phyloP scores from a whole-genome alignment of 345 rosid genomes.

The Eucalyptus tenuipes region DNA sequence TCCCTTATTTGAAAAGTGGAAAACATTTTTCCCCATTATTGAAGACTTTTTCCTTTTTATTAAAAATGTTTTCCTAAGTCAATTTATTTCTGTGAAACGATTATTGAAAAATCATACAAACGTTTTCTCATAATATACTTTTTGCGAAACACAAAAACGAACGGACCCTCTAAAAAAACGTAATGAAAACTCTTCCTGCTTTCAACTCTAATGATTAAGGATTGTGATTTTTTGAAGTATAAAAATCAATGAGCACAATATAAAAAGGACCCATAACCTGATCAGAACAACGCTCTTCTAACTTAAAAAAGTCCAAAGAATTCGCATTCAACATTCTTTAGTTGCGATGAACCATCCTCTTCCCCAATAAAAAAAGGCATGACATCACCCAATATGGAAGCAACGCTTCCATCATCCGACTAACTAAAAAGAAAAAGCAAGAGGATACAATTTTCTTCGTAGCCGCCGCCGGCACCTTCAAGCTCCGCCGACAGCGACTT shows the following conservation, averaged over 20 bases:
- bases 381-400: not conserved
- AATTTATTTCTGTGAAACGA: too few relatives aligned
- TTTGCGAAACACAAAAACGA: rapidly evolving
- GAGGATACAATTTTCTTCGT: not conserved
- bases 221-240: not conserved
- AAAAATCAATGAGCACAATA: not conserved
- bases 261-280: not conserved
- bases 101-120: too few relatives aligned
- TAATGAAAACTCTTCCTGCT: not conserved
- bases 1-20: too few relatives aligned
- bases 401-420: not conserved
- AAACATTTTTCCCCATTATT: too few relatives aligned
- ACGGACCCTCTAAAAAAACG: rapidly evolving
- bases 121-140: rapidly evolving
- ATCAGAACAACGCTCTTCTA: not conserved
- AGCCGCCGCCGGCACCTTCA: not conserved
- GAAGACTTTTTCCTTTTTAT: too few relatives aligned
- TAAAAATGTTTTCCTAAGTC: too few relatives aligned
- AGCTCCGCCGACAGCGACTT: not conserved
- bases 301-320: not conserved
- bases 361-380: not conserved
- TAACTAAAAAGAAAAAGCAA: not conserved
- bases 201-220: not conserved
- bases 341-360: not conserved
- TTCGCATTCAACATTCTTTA: not conserved